Evolutionary conservation across 208 protist species (phyloP).

Genomic region (Tetramitus jugosus): DNA sequence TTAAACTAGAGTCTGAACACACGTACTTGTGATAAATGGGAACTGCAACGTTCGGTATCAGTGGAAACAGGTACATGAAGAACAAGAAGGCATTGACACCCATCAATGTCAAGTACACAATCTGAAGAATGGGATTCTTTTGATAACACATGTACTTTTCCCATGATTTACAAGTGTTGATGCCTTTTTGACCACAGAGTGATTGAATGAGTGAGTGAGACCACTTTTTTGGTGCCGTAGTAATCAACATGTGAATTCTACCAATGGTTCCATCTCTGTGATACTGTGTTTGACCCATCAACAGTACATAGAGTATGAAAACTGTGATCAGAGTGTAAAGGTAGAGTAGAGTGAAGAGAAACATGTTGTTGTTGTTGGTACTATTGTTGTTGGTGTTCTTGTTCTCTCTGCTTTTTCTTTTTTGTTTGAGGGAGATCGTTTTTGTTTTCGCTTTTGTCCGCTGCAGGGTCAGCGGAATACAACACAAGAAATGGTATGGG

Average conservation of each 20-base stretch:
- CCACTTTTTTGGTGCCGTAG: neutral
- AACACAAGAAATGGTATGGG: neutral
- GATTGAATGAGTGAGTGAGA: too few relatives aligned
- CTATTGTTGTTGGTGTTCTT: too few relatives aligned
- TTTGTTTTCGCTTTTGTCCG: neutral
- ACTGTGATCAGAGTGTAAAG: neutral
- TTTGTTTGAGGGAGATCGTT: neutral
- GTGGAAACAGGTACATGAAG: neutral
- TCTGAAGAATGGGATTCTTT: conserved; percentile 8
- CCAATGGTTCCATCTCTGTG: conserved; percentile 17
- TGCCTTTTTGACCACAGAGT: neutral
- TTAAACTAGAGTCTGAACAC: neutral
- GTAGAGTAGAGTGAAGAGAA: neutral
- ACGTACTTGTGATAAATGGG: neutral
- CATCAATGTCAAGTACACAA: neutral
- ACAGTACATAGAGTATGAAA: neutral
- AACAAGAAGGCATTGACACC: neutral
- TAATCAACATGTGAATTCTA: neutral
- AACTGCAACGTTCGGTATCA: neutral
- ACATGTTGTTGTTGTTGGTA: neutral
- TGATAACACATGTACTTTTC: neutral
- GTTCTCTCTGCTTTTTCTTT: neutral
- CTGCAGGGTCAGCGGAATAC: neutral
- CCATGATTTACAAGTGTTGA: neutral
- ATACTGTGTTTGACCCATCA: conserved; percentile 7